These are phyloP conservation scores for Globisporangium sylvaticum DNA, from an alignment of 352 stramenopile species.

Conservation along the genomic window DNA sequence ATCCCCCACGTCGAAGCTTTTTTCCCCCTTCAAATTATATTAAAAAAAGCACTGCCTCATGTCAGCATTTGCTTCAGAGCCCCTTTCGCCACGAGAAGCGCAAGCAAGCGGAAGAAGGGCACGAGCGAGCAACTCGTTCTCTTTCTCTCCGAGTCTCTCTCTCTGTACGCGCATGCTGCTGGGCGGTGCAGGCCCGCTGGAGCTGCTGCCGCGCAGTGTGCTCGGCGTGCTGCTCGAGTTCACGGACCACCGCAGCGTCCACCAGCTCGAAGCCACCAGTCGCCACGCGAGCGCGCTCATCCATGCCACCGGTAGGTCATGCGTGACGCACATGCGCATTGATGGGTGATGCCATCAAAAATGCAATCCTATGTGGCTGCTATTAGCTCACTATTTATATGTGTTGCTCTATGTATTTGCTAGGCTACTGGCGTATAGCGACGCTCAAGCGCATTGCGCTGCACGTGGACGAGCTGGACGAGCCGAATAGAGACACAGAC, in stretches of 20 bases:
- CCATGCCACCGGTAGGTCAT: conserved; percentile 10
- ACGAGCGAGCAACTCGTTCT: not conserved
- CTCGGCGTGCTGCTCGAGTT: conserved; percentile 27
- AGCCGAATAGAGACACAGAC: not conserved
- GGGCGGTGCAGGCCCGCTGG: not conserved
- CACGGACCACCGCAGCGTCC: conserved; percentile 23
- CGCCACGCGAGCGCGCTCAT: conserved; percentile 14
- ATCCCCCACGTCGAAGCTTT: not conserved
- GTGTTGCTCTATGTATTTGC: not conserved
- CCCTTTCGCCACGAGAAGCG: conserved; percentile 27
- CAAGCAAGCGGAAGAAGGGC: conserved; percentile 5
- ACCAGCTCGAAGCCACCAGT: conserved; percentile 21
- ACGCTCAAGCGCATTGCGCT: conserved; percentile 15
- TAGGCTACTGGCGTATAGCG: conserved; percentile 22
- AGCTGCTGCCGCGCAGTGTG: conserved; percentile 25
- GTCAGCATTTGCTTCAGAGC: not conserved
- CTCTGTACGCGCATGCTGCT: not conserved
- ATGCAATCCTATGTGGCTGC: not conserved
- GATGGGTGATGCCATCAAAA: not conserved
- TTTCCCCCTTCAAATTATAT: not conserved
- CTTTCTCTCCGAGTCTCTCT: not conserved
- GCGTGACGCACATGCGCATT: not conserved
- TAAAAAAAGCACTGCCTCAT: not conserved
- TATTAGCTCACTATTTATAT: not conserved
- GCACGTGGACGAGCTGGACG: conserved; percentile 11